Evolutionary conservation across 1,139 yeast genomes (phyloP), one percentile per base, ranked within the genome.

Genomic region (Saccharomycopsis hybrid): DNA sequence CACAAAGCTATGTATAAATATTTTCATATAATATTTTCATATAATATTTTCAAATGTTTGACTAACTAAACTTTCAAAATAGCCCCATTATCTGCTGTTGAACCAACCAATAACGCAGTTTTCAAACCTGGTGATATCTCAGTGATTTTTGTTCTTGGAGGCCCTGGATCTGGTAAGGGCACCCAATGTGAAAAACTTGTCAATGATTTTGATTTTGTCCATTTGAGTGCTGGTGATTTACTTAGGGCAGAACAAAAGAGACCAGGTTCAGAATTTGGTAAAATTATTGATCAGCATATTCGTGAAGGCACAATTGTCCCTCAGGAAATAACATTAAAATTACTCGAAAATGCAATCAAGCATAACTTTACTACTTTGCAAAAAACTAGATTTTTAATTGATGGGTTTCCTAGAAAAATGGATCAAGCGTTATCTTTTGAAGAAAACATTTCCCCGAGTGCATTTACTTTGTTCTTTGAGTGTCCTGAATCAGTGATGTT

Each of bases 331-430:
- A 92, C 98, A 1, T 75, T 92, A 60, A 92, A 89, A 0, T 71
- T 92, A 54, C 73, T 92, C 61, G 78, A 83, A 60, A 82, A 84
- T 57, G 96, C 96, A 9, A 89, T 92, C 68, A 63, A 70, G 48
- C 82, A 76, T 37, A 71, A 75, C 47, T 63, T 68, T 51, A 61
- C 65, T 13, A 62, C 71, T 36, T 95, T 95, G 1, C 62, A 65
- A 37, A 74, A 74, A 52, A n/a, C n/a, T 2, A 73, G 74, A 56
- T 92, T 90, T 65, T 71, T 92, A 61, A 80, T 92, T 51, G 98
- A 92, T 65, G 98, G 98, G 1, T 92, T 92, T 77, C 98, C 98
- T 40, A 78, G 98, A 65, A 88, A 90, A 66, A 90, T 92, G 97
- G 98, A 92, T 69, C 98, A 92, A 70, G 97, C 97, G 0, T 56